Base-by-base conservation (phyloP, 495 filamentous ascomycete genomes). In the Durotheca rogersii region DNA sequence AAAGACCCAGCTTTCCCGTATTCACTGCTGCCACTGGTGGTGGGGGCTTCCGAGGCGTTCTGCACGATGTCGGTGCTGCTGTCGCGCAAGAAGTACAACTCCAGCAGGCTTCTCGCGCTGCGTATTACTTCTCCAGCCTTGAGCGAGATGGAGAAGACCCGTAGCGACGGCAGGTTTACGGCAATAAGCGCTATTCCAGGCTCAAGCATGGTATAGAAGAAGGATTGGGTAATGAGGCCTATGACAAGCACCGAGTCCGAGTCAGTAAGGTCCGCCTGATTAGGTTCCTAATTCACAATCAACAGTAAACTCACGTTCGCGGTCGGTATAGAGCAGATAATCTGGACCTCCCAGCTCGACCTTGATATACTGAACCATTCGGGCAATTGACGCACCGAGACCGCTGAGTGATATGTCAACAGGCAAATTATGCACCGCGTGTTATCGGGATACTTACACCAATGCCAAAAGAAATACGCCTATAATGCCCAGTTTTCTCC, bases 151-250 rank as follows among this genome's bases (percentile, higher is more conserved):
- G 25, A 12, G 12, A 59, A 38, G 29, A 53, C 11, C 43, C 44
- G 17, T 6, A 59, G 14, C 9, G 56, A 53, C 17, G 56, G 56
- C 4, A 59, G 49, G 25, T 59, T 59, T 7, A 59, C 44, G 6
- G 56, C 56, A 19, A 59, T 37, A 9, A 47, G 33, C 7, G 38
- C 32, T 10, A 59, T 20, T 14, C 56, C 56, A 3, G 19, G 12
- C 19, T 59, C 50, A 1, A 59, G 36, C 31, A 50, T 59, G 19
- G 44, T 43, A 25, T 49, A 50, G 32, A 53, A 59, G 50, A 60
- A 35, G 0, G 50, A 40, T 15, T 41, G 27, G 20, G 50, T 53
- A 17, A 50, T 30, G 7, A 45, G 18, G 12, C 38, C 56, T 60
- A 34, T 21, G 2, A 41, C 11, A 6, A 34, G 14, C 17, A 29